phyloP scores from a whole-genome alignment of 2,329 filamentous ascomycete genomes.

The Dichotomopilus funicola region DNA sequence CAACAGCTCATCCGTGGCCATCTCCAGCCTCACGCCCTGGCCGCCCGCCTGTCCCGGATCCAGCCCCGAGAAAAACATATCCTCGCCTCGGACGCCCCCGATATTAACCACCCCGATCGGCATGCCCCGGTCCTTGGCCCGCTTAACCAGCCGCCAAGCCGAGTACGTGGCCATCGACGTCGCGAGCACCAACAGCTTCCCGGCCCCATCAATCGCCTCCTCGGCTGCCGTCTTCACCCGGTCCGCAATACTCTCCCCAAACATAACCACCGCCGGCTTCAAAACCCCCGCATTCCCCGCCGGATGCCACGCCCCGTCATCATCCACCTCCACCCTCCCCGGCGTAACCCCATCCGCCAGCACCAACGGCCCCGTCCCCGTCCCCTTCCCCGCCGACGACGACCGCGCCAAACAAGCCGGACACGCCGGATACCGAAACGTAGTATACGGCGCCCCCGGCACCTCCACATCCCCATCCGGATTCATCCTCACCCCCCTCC shows the following conservation, averaged over 20 bases:
- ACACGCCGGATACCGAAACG: constrained; percentile 87
- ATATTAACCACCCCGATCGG: constrained; percentile 84
- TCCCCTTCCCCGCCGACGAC: constrained; percentile 56
- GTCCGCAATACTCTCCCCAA: constrained; percentile 76
- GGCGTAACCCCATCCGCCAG: constrained; percentile 45
- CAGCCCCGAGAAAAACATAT: constrained; percentile 58
- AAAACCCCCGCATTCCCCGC: constrained; percentile 68
- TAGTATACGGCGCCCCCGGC: constrained; percentile 77
- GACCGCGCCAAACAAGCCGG: constrained; percentile 67
- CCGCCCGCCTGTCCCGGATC: constrained; percentile 45
- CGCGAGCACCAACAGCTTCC: constrained; percentile 70
- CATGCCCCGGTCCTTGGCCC: constrained; percentile 75
- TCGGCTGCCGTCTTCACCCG: constrained; percentile 71
- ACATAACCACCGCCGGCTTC: constrained; percentile 94
- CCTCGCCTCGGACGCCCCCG: constrained; percentile 74
- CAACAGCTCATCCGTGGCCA: constrained; percentile 51
- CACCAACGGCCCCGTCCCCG: constrained; percentile 49
- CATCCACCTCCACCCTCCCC: constrained; percentile 60
- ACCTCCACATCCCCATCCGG: constrained; percentile 93
- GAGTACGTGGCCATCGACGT: constrained; percentile 93
- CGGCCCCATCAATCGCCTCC: constrained; percentile 68
- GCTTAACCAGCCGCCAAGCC: constrained; percentile 82
- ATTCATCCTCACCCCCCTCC: constrained; percentile 71
- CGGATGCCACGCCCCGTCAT: constrained; percentile 70
- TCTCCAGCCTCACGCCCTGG: constrained; percentile 49